A percentile compares a stretch with the other conserved stretches of the same genome.
Conservation (phyloP, 495 filamentous ascomycete species). For the Penicillium daleae region DNA sequence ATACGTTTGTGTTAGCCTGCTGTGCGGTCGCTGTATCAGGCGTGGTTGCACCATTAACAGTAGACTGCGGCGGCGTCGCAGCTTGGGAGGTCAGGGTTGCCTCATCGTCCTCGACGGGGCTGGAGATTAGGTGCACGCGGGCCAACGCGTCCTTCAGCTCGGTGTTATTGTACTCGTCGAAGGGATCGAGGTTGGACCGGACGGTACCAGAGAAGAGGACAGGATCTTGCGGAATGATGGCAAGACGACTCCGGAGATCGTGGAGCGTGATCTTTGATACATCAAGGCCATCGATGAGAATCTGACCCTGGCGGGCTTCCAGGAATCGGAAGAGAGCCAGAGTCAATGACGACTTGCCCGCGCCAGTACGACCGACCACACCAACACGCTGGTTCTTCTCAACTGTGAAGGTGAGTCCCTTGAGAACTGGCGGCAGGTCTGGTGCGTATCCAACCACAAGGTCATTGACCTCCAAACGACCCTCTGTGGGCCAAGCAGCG, state of each 20-base stretch:
- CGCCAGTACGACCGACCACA: constrained; percentile 84
- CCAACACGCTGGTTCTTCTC: constrained; percentile 77
- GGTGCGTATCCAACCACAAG: constrained; percentile 77
- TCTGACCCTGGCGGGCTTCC: constrained; percentile 69
- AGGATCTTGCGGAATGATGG: constrained; percentile 86
- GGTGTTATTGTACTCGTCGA: constrained; percentile 69
- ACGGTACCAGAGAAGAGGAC: constrained; percentile 88
- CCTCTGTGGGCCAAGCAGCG: constrained; percentile 80
- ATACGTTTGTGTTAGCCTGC: constrained; percentile 63
- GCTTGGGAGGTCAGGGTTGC: constrained; percentile 39
- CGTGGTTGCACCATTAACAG: constrained; percentile 29
- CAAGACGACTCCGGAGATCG: constrained; percentile 71
- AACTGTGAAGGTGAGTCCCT: constrained; percentile 71
- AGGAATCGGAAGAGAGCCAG: constrained; percentile 84
- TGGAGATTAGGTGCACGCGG: constrained; percentile 72
- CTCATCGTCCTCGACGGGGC: constrained; percentile 34
- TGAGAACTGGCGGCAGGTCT: constrained; percentile 75
- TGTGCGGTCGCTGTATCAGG: constrained; percentile 29
- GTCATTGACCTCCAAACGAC: constrained; percentile 71
- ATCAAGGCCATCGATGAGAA: constrained; percentile 76
- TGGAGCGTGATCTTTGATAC: constrained; percentile 75
- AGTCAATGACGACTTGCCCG: constrained; percentile 84
- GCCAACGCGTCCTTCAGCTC: constrained; percentile 75
- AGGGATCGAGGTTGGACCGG: constrained; percentile 80
- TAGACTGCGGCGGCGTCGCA: constrained; percentile 31